A percentile compares a stretch with the other conserved stretches of the same genome.
Conservation (phyloP, 352 stramenopile species). For the Bremia lactucae region DNA sequence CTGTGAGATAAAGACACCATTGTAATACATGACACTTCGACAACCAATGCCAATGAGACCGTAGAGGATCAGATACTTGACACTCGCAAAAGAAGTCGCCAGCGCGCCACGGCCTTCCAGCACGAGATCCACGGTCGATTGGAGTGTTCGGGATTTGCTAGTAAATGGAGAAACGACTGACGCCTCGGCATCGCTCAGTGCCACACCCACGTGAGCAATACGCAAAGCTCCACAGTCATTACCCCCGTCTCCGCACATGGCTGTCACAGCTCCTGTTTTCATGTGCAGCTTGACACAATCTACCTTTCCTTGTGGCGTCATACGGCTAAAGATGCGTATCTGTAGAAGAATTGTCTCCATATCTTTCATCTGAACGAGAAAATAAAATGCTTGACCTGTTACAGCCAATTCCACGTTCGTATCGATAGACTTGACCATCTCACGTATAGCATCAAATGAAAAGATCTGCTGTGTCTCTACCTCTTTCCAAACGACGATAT, state of each 20-base stretch:
- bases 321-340: slow-evolving; percentile 74
- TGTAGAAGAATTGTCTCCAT: slow-evolving; percentile 50
- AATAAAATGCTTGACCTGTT: slow-evolving; percentile 64
- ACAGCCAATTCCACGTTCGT: slow-evolving; percentile 47
- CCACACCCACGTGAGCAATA: slow-evolving; percentile 85
- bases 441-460: slow-evolving; percentile 34
- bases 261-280: slow-evolving; percentile 45
- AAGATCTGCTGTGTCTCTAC: slow-evolving; percentile 45
- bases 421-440: slow-evolving; percentile 26
- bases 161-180: slow-evolving; percentile 85
- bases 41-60: slow-evolving; percentile 75
- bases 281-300: slow-evolving; percentile 71
- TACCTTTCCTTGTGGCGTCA: slow-evolving; percentile 61
- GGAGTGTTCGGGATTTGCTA: slow-evolving; percentile 65
- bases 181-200: slow-evolving; percentile 83
- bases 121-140: slow-evolving; percentile 69
- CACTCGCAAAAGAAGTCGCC: slow-evolving; percentile 66
- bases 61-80: slow-evolving; percentile 87
- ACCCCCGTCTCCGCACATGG: slow-evolving; percentile 79
- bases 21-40: slow-evolving; percentile 81
- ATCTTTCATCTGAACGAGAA: slow-evolving; percentile 47
- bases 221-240: slow-evolving; percentile 89
- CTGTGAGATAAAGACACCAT: slow-evolving; percentile 79
- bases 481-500: slow-evolving; percentile 50
- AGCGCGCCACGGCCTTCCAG: slow-evolving; percentile 73